Evolutionary conservation across 805 yeast genomes (phyloP), one percentile per base, ranked within the genome.

Genomic region (Priceomyces haplophilus): DNA sequence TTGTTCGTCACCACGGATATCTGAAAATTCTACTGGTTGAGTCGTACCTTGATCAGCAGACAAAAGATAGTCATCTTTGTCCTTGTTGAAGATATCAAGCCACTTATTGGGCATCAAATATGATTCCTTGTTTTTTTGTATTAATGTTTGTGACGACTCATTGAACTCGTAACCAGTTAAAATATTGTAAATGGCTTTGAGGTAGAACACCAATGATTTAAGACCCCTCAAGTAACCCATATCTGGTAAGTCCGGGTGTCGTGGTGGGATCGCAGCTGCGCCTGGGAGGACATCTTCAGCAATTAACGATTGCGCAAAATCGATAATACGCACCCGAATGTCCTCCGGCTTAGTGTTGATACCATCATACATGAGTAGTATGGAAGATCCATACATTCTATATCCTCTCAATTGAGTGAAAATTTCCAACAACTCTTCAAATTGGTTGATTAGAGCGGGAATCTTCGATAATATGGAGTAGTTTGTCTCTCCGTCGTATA

Each of bases 221-320:
- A 93, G 61, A 0, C 99, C 99, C 40, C 91, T 75, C 33, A 89
- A 64, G 59, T 88, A 93, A 1, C 99, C 99, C 48, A 65, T 58
- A 63, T 93, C 99, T 2, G 88, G 82, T 31, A 65, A 58, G 7
- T 72, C 64, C 1, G 79, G 78, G 52, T 82, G 81, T 32, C 61
- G 68, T 1, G 97, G 97, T 3, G 97, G 96, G 41, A 81, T 83
- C 3, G 48, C 41, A 10, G 48, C 38, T 4, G 44, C 23, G 12
- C 20, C 20, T 12, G 48, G 48, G 15, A 41, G 41, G n/a, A 33
- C 31, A 19, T 77, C 78, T 34, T 79, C 83, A 2, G 80, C 80
- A 24, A 88, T 85, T 12, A 88, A 83, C 55, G 95, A 85, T 58
- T 90, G 96, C 1, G 98, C 98, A 73, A 93, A 93, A 65, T 93